Percentiles rank a stretch among this genome's conserved stretches.
Conservation (phyloP, 768 basidiomycete genomes). For the Tephrocybe rancida region DNA sequence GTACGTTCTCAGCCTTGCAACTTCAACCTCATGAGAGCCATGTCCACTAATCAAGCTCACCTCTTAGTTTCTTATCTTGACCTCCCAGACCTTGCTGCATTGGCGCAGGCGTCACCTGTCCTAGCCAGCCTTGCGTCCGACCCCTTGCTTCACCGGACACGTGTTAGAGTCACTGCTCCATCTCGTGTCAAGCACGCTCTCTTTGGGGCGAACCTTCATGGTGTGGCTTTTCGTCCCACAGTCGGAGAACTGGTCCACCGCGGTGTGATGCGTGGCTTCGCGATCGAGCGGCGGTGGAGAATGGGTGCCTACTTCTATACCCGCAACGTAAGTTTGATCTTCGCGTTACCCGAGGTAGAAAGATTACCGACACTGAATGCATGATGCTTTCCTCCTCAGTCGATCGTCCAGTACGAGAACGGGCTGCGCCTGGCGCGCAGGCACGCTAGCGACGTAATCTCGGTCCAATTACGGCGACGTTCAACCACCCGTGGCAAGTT, state of each 20-base stretch:
- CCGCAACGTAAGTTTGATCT: slow-evolving; percentile 44
- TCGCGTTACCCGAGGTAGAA: slow-evolving; percentile 1
- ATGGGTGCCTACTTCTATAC: slow-evolving; percentile 69
- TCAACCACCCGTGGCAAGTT: slow-evolving; percentile 32
- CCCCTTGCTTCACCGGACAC: slow-evolving; percentile 62
- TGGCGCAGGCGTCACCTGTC: slow-evolving; percentile 48
- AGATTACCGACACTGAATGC: slow-evolving; percentile 1
- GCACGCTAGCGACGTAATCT: slow-evolving; percentile 53
- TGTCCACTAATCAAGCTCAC: not conserved
- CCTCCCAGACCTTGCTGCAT: slow-evolving; percentile 64
- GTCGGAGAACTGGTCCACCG: slow-evolving; percentile 68
- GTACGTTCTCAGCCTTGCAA: slow-evolving; percentile 34
- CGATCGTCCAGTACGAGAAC: slow-evolving; percentile 67
- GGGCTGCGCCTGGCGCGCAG: slow-evolving; percentile 53
- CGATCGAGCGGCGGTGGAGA: slow-evolving; percentile 68
- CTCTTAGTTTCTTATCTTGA: slow-evolving; percentile 68
- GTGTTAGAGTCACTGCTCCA: slow-evolving; percentile 63
- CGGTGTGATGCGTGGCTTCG: slow-evolving; percentile 69
- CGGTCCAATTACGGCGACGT: slow-evolving; percentile 55
- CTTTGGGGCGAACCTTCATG: slow-evolving; percentile 59
- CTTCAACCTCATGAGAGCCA: not conserved
- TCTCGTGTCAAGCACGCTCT: slow-evolving; percentile 69
- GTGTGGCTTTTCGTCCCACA: slow-evolving; percentile 62
- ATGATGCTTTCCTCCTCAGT: slow-evolving; percentile 38
- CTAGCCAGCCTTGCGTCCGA: slow-evolving; percentile 58